These are phyloP conservation scores for Aspergillus aculeatinus DNA, from an alignment of 2,329 filamentous ascomycete species.

Conservation along the genomic window DNA sequence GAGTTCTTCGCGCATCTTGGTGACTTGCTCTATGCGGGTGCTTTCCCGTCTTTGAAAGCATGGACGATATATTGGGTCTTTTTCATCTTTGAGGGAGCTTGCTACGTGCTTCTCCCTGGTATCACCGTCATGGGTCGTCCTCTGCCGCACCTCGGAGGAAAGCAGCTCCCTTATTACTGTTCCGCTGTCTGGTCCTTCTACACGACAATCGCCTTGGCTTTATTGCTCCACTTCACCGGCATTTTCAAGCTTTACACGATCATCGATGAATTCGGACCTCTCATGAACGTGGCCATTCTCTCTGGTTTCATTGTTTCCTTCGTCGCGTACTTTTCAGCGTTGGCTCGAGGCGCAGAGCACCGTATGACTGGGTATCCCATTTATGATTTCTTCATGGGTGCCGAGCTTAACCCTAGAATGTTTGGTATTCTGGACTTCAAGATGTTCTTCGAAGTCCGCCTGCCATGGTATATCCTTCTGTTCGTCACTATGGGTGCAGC, in stretches of 20 bases:
- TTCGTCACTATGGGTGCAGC: constrained; percentile 74
- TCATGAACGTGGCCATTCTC: constrained; percentile 89
- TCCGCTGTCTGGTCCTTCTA: constrained; percentile 87
- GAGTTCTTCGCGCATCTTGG: constrained; percentile 73
- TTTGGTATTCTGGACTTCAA: constrained; percentile 85
- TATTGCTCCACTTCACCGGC: constrained; percentile 75
- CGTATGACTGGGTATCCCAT: constrained; percentile 82
- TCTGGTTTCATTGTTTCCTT: constrained; percentile 83
- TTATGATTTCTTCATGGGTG: constrained; percentile 91
- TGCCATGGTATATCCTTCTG: constrained; percentile 90
- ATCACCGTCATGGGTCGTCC: constrained; percentile 87
- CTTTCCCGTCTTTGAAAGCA: constrained; percentile 76
- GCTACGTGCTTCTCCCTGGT: constrained; percentile 83
- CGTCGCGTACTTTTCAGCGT: constrained; percentile 81
- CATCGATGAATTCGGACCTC: constrained; percentile 90
- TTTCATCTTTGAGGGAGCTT: constrained; percentile 76
- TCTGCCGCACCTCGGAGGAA: constrained; percentile 74
- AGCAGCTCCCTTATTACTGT: constrained; percentile 93
- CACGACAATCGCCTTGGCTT: constrained; percentile 70
- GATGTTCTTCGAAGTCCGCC: constrained; percentile 92
- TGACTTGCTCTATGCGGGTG: constrained; percentile 74
- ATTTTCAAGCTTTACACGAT: constrained; percentile 87
- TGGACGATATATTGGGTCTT: constrained; percentile 97
- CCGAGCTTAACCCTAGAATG: constrained; percentile 82
- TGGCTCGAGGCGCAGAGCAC: constrained; percentile 77